phyloP scores from a whole-genome alignment of 345 rosid genomes.

The Boechera divaricarpa region DNA sequence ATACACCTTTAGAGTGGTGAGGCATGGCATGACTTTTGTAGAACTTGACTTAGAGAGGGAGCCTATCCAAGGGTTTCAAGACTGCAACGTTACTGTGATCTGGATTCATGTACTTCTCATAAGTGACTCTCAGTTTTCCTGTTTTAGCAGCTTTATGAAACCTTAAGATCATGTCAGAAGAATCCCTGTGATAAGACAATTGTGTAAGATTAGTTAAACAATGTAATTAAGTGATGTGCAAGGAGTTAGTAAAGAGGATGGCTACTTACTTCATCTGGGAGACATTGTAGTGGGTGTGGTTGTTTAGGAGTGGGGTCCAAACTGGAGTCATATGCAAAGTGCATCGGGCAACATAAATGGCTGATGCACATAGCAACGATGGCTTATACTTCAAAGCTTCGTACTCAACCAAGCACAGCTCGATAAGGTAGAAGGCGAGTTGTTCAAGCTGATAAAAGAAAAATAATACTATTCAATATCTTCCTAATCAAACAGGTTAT shows the following conservation, averaged over 20 bases:
- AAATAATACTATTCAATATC: slow-evolving; percentile 1
- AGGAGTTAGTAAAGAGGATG: slow-evolving; percentile 12
- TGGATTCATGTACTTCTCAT: slow-evolving; percentile 68
- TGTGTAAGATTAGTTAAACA: slow-evolving; percentile 9
- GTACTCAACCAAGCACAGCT: slow-evolving; percentile 79
- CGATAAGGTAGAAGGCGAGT: slow-evolving; percentile 83
- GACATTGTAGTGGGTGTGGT: slow-evolving; percentile 66
- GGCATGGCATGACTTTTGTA: slow-evolving; percentile 33
- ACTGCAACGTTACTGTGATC: slow-evolving; percentile 59
- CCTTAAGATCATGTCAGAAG: slow-evolving; percentile 76
- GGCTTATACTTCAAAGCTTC: slow-evolving; percentile 81
- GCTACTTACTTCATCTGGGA: slow-evolving; percentile 66
- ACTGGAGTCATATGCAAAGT: slow-evolving; percentile 66
- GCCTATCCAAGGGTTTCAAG: slow-evolving; percentile 63
- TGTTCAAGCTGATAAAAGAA: slow-evolving; percentile 69
- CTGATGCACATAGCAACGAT: slow-evolving; percentile 90
- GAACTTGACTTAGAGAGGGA: slow-evolving; percentile 38
- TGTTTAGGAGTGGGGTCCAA: slow-evolving; percentile 77
- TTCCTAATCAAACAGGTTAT: slow-evolving; percentile 4
- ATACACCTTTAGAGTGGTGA: slow-evolving; percentile 24
- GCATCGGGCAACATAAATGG: slow-evolving; percentile 78
- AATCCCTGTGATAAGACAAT: slow-evolving; percentile 59
- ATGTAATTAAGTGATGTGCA: slow-evolving; percentile 18
- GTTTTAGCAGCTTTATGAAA: slow-evolving; percentile 72
- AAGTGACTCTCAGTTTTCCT: slow-evolving; percentile 68